Conservation (phyloP, 371 early-diverging fungal species). For the Mortierella sp. region DNA sequence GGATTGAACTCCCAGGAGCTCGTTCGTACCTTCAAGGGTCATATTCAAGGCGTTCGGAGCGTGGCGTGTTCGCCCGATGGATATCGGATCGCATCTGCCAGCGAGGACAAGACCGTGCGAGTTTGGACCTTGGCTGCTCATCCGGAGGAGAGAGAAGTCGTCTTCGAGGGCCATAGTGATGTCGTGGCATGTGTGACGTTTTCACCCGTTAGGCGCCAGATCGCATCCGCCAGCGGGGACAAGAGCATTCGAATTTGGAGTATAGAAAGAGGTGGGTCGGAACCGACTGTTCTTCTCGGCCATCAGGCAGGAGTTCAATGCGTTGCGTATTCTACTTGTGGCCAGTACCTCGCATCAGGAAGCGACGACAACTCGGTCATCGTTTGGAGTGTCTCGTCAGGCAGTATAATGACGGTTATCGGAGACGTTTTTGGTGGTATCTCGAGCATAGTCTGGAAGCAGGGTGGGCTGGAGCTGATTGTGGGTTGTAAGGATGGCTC, state of each 20-base stretch:
- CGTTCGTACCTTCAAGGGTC: background rate
- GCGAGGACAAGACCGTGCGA: background rate
- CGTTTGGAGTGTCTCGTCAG: background rate
- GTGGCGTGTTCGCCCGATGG: background rate
- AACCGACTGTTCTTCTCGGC: background rate
- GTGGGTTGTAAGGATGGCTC: background rate
- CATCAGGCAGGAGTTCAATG: background rate
- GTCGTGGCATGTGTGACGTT: background rate
- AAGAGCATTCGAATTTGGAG: background rate
- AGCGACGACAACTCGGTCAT: background rate
- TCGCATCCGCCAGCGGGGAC: background rate
- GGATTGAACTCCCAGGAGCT: background rate
- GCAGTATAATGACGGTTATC: background rate
- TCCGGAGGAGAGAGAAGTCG: background rate
- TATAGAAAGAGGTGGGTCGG: background rate
- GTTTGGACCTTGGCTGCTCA: background rate
- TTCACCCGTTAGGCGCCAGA: background rate
- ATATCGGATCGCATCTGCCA: background rate
- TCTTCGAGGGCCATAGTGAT: background rate
- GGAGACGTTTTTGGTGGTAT: background rate
- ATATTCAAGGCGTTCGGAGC: background rate
- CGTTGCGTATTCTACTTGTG: background rate
- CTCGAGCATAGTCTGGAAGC: background rate
- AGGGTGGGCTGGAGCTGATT: background rate
- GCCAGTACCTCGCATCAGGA: background rate